These are phyloP conservation scores for Candida gigantensis DNA, from an alignment of 1,139 yeast species.

Conservation along the genomic window DNA sequence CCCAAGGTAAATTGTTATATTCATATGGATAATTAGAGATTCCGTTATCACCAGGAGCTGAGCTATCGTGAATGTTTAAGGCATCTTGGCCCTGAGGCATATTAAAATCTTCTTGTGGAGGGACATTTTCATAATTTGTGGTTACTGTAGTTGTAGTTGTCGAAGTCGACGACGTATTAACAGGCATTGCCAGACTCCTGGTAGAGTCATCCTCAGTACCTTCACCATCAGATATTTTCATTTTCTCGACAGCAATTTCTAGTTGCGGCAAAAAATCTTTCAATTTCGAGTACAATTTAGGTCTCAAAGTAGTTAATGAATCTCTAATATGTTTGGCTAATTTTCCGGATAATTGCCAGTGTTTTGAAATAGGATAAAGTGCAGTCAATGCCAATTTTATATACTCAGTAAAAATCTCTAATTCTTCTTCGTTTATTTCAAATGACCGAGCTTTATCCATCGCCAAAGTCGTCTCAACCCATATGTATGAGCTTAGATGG, in stretches of 20 bases:
- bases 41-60: slow-evolving; percentile 1
- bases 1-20: slow-evolving; percentile 7
- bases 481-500: slow-evolving; percentile 50
- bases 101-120: not conserved
- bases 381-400: slow-evolving; percentile 49
- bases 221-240: slow-evolving; percentile 7
- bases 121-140: not conserved
- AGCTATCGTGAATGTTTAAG: slow-evolving; percentile 2
- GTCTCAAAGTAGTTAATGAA: slow-evolving; percentile 30
- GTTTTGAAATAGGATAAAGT: slow-evolving; percentile 46
- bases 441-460: slow-evolving; percentile 10
- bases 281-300: slow-evolving; percentile 25
- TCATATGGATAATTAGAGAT: slow-evolving; percentile 3
- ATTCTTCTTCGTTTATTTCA: slow-evolving; percentile 30
- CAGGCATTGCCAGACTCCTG: slow-evolving; percentile 7
- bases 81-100: slow-evolving; percentile 1
- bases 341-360: slow-evolving; percentile 51
- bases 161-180: slow-evolving; percentile 1
- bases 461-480: slow-evolving; percentile 37
- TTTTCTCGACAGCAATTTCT: slow-evolving; percentile 14
- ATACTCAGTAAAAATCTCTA: slow-evolving; percentile 46
- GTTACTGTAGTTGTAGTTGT: slow-evolving; percentile 2
- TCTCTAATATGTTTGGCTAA: slow-evolving; percentile 47
- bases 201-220: slow-evolving; percentile 2
- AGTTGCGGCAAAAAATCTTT: slow-evolving; percentile 21